These are phyloP conservation scores for Ensete glaucum DNA, from an alignment of 176 grass and related monocot genomes.

Conservation along the genomic window DNA sequence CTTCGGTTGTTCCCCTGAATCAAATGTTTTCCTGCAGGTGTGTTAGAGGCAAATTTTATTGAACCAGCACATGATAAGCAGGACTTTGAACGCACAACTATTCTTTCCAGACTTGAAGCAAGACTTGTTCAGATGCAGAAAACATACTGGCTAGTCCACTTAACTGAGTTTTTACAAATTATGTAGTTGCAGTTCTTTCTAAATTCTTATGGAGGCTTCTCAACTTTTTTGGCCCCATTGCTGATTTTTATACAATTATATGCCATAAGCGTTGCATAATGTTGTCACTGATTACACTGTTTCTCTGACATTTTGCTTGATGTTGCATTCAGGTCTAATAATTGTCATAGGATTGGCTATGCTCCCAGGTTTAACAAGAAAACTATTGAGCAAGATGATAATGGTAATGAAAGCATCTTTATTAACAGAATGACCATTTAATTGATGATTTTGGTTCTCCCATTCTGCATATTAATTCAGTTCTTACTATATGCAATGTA, in stretches of 20 bases:
- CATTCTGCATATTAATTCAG: background rate
- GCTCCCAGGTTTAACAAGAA: slow-evolving; percentile 31
- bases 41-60: slow-evolving; percentile 91
- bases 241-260: no score
- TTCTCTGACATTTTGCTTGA: background rate
- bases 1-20: slow-evolving; percentile 14
- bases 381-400: slow-evolving; percentile 24
- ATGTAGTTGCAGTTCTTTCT: background rate
- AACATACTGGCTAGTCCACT: slow-evolving; percentile 58
- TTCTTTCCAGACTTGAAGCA: slow-evolving; percentile 76
- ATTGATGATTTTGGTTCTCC: background rate
- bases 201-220: slow-evolving; percentile 1
- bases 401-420: slow-evolving; percentile 32
- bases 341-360: slow-evolving; percentile 83
- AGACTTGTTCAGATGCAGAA: slow-evolving; percentile 91
- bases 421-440: background rate
- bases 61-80: slow-evolving; percentile 99
- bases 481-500: no score
- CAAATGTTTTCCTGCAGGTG: slow-evolving; percentile 41
- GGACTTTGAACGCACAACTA: slow-evolving; percentile 91
- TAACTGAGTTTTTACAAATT: background rate
- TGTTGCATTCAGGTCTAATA: slow-evolving; percentile 47
- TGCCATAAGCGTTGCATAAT: no score
- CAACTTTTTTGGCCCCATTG: no score
- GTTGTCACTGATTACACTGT: background rate